A percentile compares a stretch with the other conserved stretches of the same genome.
These are phyloP conservation scores for Candida ficus DNA, from an alignment of 805 yeast species.

Conservation along the genomic window DNA sequence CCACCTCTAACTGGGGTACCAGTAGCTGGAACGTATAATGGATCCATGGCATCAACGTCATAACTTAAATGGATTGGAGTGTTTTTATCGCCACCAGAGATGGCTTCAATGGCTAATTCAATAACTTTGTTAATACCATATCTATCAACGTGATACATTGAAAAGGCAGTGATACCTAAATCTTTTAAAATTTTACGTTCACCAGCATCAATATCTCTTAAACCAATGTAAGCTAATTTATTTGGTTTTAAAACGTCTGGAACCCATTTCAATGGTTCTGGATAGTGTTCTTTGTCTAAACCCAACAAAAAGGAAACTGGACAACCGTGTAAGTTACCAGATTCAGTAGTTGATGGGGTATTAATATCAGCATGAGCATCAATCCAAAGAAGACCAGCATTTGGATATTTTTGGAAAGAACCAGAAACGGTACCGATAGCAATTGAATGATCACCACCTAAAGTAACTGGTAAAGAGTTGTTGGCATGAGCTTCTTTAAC, in stretches of 20 bases:
- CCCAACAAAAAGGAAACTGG: constrained; percentile 92
- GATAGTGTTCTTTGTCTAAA: constrained; percentile 58
- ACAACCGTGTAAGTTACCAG: constrained; percentile 95
- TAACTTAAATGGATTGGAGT: constrained; percentile 84
- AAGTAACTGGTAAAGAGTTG: constrained; percentile 64
- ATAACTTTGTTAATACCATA: constrained; percentile 89
- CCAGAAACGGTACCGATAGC: constrained; percentile 93
- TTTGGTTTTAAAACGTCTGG: constrained; percentile 58
- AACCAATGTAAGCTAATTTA: constrained; percentile 86
- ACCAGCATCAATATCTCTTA: constrained; percentile 86
- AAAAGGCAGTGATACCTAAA: constrained; percentile 71
- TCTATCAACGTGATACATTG: constrained; percentile 95
- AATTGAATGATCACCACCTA: constrained; percentile 97
- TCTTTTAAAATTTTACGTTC: constrained; percentile 74
- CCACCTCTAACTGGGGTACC: constrained; percentile 99
- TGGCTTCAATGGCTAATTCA: constrained; percentile 78
- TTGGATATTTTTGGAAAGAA: constrained; percentile 71
- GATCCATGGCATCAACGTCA: constrained; percentile 97
- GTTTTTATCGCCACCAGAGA: constrained; percentile 52
- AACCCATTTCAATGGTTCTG: constrained; percentile 79
- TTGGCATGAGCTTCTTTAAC: constrained; percentile 46
- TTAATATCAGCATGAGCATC: constrained; percentile 98
- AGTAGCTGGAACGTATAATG: constrained; percentile 90
- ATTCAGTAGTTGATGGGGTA: constrained; percentile 73
- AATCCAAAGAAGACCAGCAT: constrained; percentile 89